Percentiles rank a stretch among this genome's conserved stretches.
These are phyloP conservation scores for Cystofilobasidium bisporidii DNA, from an alignment of 768 basidiomycete genomes.

Conservation along the genomic window DNA sequence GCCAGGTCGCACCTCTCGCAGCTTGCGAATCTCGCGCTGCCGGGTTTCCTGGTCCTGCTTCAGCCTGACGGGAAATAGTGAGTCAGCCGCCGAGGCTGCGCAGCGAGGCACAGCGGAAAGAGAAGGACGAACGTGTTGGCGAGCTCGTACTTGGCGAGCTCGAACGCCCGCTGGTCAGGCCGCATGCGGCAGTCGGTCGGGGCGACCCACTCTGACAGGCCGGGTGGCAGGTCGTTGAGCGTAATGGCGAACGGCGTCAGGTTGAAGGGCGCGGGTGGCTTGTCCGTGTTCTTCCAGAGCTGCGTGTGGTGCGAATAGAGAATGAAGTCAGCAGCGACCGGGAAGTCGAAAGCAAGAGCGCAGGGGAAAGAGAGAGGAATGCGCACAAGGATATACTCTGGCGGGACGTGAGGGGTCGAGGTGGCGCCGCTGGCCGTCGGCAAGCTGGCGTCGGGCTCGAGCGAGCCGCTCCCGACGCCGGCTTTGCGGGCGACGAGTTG, in stretches of 20 bases:
- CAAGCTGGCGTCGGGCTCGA: constrained; percentile 64
- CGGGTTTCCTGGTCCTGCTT: constrained; percentile 54
- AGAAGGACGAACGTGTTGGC: constrained; percentile 50
- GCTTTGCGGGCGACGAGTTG: constrained; percentile 77
- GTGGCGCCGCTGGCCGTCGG: constrained; percentile 36
- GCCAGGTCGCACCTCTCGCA: constrained; percentile 47
- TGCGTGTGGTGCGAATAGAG: neutral
- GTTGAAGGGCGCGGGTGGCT: constrained; percentile 77
- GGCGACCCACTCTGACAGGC: constrained; percentile 61
- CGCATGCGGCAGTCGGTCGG: constrained; percentile 88
- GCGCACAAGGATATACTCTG: constrained; percentile 66
- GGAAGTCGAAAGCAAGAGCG: neutral
- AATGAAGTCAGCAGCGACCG: too few species aligned
- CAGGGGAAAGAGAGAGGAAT: neutral
- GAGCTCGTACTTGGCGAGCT: constrained; percentile 71
- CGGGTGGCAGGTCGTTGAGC: constrained; percentile 66
- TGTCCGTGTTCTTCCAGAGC: constrained; percentile 79
- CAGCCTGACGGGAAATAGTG: constrained; percentile 18
- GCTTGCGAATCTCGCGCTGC: constrained; percentile 62
- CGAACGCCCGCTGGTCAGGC: constrained; percentile 90
- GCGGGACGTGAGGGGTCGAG: constrained; percentile 42
- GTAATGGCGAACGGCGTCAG: constrained; percentile 90
- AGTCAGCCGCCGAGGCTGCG: neutral
- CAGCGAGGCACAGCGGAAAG: neutral
- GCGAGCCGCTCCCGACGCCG: constrained; percentile 50